Evolutionary conservation across 163 green algal species (phyloP), one percentile per base, ranked within the genome.

Genomic region (Volvox carteri): DNA sequence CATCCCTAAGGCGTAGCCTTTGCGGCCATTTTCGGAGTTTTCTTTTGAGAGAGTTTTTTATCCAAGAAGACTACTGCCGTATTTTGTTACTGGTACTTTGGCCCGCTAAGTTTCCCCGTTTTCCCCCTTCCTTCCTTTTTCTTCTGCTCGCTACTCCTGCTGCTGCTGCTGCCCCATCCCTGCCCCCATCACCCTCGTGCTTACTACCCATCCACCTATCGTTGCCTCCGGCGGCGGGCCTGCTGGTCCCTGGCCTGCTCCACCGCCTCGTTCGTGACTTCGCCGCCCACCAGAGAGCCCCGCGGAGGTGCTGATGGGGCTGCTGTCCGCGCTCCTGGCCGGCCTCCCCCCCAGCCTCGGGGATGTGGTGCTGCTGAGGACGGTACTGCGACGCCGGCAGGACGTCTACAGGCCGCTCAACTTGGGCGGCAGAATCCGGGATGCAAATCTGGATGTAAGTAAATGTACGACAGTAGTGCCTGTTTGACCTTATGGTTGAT

Each of bases 361-460:
- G 8, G 78, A 86, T 33, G 78, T 86, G 78, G 58, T 86, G 78
- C 56, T 86, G 56, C 56, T 86, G 78, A 62, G 58, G 9, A 86
- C 56, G 30, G 56, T 86, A 41, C 58, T 86, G 56, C 33, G 23
- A 8, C 56, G 41, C 25, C 25, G 25, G 4, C 25, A 46, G 39
- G 77, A 85, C 54, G 77, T 85, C 23, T 85, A 85, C 35, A 16
- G 30, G 4, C 77, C 77, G 54, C 54, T 85, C 1, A 62, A 85
- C 52, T 21, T 85, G 21, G 25, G 52, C 0, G 52, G 35, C 0
- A 58, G 18, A 14, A 50, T 85, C 16, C 37, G 37, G 54, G 52
- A 56, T 35, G 52, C 77, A 4, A 54, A 85, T 8, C 54, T 85
- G 52, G 77, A 85, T 56, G 77, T 85, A 52, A 73, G 75, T 33